These are phyloP conservation scores for Mycena latifolia DNA, from an alignment of 768 basidiomycete genomes.

Conservation along the genomic window DNA sequence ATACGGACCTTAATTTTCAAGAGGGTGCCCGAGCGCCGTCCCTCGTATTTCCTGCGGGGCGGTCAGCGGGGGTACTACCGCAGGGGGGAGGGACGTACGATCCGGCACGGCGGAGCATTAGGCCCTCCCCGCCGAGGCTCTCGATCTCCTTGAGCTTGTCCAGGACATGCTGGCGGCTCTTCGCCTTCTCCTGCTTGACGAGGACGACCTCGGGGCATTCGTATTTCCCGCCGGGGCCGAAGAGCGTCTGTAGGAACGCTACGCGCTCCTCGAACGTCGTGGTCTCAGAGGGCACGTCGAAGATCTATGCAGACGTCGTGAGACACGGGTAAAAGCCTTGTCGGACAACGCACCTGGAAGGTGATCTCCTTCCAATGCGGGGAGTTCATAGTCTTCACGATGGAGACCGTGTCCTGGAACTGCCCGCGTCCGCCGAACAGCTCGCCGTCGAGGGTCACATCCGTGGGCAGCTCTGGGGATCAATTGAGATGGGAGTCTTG, in stretches of 20 bases:
- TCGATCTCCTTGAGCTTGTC: constrained; percentile 68
- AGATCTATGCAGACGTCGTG: constrained; percentile 55
- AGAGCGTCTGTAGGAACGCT: constrained; percentile 55
- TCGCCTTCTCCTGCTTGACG: constrained; percentile 62
- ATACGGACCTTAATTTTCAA: constrained; percentile 66
- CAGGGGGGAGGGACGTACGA: constrained; percentile 51
- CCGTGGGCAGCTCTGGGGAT: constrained; percentile 62
- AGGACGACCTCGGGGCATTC: constrained; percentile 57
- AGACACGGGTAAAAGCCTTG: no score
- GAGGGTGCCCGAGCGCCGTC: constrained; percentile 59
- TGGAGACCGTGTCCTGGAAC: constrained; percentile 70
- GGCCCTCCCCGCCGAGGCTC: constrained; percentile 65
- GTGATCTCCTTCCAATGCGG: constrained; percentile 68
- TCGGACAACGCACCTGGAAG: constrained; percentile 57
- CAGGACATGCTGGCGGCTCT: constrained; percentile 62
- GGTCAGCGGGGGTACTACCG: constrained; percentile 1
- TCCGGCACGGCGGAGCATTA: constrained; percentile 66
- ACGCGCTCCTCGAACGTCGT: constrained; percentile 67
- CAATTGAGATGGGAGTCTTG: neutral
- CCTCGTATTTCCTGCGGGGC: constrained; percentile 59
- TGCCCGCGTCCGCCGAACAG: constrained; percentile 69
- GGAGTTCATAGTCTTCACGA: constrained; percentile 70
- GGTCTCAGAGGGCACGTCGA: constrained; percentile 65
- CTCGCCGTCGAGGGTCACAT: constrained; percentile 70
- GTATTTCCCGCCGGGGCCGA: constrained; percentile 61